Evolutionary conservation across 345 rosid species (phyloP), one percentile per base, ranked within the genome.

Genomic region (Streptanthus diversifolius): DNA sequence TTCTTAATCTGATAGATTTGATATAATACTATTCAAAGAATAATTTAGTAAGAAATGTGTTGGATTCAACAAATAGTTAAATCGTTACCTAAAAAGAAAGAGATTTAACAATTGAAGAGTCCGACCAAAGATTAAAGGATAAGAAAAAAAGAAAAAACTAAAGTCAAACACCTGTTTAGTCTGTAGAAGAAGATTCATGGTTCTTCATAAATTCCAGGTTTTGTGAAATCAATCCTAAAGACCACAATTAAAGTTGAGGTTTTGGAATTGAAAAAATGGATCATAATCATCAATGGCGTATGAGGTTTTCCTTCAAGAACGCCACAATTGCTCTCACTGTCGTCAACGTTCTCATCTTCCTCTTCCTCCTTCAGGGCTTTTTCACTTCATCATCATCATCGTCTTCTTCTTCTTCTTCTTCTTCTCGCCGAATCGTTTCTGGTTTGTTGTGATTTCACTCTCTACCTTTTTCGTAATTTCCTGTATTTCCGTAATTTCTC

Each of bases 261-360:
- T 40, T 57, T 37, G 32, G 13, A 17, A 9, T 18, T 9, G 18
- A 33, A 14, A 8, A 29, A 32, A 74, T 67, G 73, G 73, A 76
- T 36, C 74, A 58, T 27, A 22, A 25, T 54, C 60, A 74, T 43
- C 70, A 87, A 8, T 83, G 85, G 89, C 83, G 88, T 64, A 9
- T 79, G 67, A 89, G 87, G 37, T 80, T 93, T 59, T 87, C 97
- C 12, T 90, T 87, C 83, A 90, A 86, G 82, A 88, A 79, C 82
- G 96, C 88, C 0, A 93, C 97, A 45, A 84, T 93, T 27, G 65
- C 80, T 15, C 64, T 90, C 55, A 86, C 89, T 14, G 36, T 83
- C 32, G 32, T 93, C 69, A 93, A 93, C 44, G 24, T 90, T 11
- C 3, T 85, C 75, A 73, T 71, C 24, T 87, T 71, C 56, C 83